Percentiles rank a stretch among this genome's conserved stretches.
phyloP scores from a whole-genome alignment of 495 filamentous ascomycete species.

The Bombardia bombarda region DNA sequence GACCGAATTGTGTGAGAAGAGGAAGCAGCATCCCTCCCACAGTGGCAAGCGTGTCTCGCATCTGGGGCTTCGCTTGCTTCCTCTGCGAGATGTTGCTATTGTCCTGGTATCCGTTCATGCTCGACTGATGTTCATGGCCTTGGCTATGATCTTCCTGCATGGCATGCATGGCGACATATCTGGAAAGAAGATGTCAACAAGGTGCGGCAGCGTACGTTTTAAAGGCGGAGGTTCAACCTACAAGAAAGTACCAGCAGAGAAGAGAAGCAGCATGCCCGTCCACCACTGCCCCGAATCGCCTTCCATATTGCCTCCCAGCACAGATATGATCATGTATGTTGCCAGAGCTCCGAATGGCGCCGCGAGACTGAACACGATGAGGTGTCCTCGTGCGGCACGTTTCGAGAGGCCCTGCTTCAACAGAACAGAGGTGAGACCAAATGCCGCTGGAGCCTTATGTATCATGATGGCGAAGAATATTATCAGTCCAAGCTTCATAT shows the following conservation, averaged over 20 bases:
- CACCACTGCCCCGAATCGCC: conserved; percentile 58
- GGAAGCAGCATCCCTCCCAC: conserved; percentile 87
- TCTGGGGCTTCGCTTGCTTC: conserved; percentile 43
- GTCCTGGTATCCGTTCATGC: conserved; percentile 61
- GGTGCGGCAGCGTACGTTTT: not conserved
- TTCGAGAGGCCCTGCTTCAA: conserved; percentile 84
- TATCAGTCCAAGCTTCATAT: conserved; percentile 69
- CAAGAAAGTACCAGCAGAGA: conserved; percentile 93
- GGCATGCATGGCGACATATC: conserved; percentile 97
- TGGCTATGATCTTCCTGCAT: conserved; percentile 73
- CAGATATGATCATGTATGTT: conserved; percentile 71
- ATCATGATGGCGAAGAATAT: conserved; percentile 96
- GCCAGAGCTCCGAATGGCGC: conserved; percentile 78
- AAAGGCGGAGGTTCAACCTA: conserved; percentile 38
- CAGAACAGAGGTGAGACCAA: conserved; percentile 83
- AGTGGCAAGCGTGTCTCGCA: conserved; percentile 63
- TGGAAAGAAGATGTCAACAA: conserved; percentile 28
- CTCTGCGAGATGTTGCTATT: conserved; percentile 37
- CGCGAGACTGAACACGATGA: conserved; percentile 85
- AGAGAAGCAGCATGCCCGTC: conserved; percentile 85
- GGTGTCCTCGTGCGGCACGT: conserved; percentile 72
- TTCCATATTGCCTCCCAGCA: conserved; percentile 45
- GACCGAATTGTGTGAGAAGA: conserved; percentile 80
- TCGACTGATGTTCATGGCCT: conserved; percentile 41
- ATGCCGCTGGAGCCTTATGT: conserved; percentile 94